Evolutionary conservation across 2,329 filamentous ascomycete species (phyloP), one percentile per base, ranked within the genome.

Genomic region (Rachicladosporium sp.): DNA sequence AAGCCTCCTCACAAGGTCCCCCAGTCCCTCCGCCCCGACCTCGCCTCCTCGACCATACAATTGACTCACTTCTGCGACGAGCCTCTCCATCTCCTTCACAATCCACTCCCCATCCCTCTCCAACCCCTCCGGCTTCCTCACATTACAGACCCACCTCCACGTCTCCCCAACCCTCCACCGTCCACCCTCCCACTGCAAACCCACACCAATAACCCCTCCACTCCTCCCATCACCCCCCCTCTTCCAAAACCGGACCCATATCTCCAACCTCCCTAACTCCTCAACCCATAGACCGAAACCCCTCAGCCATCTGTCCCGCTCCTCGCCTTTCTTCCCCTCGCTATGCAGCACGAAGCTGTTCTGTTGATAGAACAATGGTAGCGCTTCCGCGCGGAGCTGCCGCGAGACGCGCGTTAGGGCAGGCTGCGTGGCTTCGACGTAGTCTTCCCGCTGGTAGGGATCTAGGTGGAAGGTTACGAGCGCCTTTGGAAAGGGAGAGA

Each of bases 71-170:
- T 19, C 15, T 5, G 3, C 15, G 15, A 19, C 5, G 3, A 19
- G 5, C 15, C 15, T 19, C 15, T 3, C 15, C 15, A 19, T 19
- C 15, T 19, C 15, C 5, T 19, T 19, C 15, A 19, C 3, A 19
- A 19, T 19, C 15, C 15, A 46, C 10, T 43, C 42, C 4, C 41
- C 50, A 43, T 55, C 51, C 11, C 31, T 36, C 7, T 47, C 41
- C 4, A 52, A 29, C 8, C 39, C 43, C 4, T 33, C 32, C 4
- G 52, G 53, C 32, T 43, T 50, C 10, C 53, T 39, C 7, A 54
- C 41, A 12, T 54, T 50, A n/a, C 51, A 55, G 12, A 56, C 48
- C 54, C 54, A 56, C 15, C 34, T 39, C 51, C 54, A 56, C n/a
- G 35, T 29, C 10, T 45, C 32, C 10, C 50, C 46, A 3, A 52